A percentile compares a stretch with the other conserved stretches of the same genome.
These are phyloP conservation scores for Alternaria brassicae DNA, from an alignment of 2,329 filamentous ascomycete species.

Conservation along the genomic window DNA sequence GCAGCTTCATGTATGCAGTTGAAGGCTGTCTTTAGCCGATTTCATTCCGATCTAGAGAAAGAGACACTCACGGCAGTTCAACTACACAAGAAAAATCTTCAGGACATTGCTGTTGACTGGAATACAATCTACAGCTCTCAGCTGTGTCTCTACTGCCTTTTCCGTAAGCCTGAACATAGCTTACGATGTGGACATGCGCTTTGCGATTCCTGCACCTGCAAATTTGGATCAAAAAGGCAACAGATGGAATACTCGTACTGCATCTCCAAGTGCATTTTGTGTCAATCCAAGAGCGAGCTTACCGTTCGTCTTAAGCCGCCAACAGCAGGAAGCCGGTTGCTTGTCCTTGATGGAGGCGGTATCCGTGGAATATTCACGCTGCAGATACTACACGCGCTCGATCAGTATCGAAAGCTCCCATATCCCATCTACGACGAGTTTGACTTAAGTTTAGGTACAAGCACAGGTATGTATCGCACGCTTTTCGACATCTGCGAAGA, in stretches of 20 bases:
- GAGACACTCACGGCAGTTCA: constrained; percentile 1
- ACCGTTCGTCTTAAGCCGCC: constrained; percentile 19
- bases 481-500: not conserved
- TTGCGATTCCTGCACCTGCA: constrained; percentile 17
- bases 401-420: constrained; percentile 14
- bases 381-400: constrained; percentile 15
- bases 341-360: constrained; percentile 23
- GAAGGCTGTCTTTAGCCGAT: not conserved
- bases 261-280: constrained; percentile 19
- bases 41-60: constrained; percentile 5
- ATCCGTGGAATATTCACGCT: constrained; percentile 21
- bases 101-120: constrained; percentile 14
- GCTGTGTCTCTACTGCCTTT: constrained; percentile 18
- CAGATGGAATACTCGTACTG: constrained; percentile 21
- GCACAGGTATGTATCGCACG: constrained; percentile 13
- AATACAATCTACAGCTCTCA: constrained; percentile 11
- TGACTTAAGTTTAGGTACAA: constrained; percentile 20
- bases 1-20: constrained; percentile 5
- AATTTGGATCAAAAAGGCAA: constrained; percentile 5
- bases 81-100: constrained; percentile 12
- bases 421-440: constrained; percentile 29
- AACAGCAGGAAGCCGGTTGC: constrained; percentile 17
- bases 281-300: constrained; percentile 7
- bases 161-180: constrained; percentile 15
- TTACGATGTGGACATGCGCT: constrained; percentile 17